phyloP scores from a whole-genome alignment of 352 stramenopile species.

The Globisporangium paroecandrum region DNA sequence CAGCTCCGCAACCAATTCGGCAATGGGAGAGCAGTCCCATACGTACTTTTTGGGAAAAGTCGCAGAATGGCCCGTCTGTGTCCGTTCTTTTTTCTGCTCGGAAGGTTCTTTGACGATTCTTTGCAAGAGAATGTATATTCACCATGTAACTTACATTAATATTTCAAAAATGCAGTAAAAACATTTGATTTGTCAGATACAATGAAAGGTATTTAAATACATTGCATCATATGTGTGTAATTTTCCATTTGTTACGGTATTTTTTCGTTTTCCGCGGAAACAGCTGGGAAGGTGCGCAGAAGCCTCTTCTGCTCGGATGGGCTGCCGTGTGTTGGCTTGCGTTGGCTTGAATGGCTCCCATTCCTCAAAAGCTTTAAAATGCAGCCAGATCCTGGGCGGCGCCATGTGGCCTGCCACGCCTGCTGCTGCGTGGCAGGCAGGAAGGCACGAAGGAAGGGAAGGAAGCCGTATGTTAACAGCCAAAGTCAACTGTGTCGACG shows the following conservation, averaged over 20 bases:
- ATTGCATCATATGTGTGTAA: neutral
- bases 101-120: neutral
- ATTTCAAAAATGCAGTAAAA: neutral
- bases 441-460: too few relatives aligned
- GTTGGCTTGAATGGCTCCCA: neutral
- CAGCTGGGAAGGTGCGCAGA: conserved; percentile 11
- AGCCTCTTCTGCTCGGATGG: neutral
- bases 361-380: neutral
- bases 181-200: neutral
- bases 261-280: neutral
- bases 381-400: too few relatives aligned
- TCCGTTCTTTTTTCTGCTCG: neutral
- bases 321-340: neutral
- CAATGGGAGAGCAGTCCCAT: conserved; percentile 5
- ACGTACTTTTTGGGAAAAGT: neutral
- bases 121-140: neutral
- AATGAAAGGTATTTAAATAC: neutral
- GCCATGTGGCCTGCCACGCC: neutral
- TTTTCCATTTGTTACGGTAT: neutral
- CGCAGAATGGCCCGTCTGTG: neutral
- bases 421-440: neutral
- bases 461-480: neutral
- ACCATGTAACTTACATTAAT: neutral
- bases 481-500: neutral
- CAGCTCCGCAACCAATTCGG: neutral